Conservation (phyloP, 2,329 filamentous ascomycete genomes). For the Phoma sp. region DNA sequence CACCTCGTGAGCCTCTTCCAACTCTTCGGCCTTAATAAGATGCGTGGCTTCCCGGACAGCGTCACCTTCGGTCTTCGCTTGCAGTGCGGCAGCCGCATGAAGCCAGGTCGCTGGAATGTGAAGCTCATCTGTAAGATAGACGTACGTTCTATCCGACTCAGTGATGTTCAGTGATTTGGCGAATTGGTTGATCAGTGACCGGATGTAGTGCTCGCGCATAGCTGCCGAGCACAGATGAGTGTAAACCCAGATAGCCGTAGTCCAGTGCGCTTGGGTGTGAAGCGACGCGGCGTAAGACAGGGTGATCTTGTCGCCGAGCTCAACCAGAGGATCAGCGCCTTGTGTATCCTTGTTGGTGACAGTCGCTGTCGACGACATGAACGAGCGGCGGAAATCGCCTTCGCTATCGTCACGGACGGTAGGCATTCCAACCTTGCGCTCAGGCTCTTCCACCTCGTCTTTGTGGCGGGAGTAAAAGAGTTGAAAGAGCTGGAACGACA, state of each 20-base stretch:
- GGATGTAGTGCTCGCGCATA: slow-evolving; percentile 73
- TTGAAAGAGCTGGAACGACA: slow-evolving; percentile 85
- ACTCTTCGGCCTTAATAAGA: slow-evolving; percentile 77
- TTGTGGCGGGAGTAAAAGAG: slow-evolving; percentile 46
- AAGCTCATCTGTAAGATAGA: slow-evolving; percentile 66
- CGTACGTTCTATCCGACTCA: slow-evolving; percentile 63
- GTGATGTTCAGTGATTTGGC: slow-evolving; percentile 67
- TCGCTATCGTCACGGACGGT: slow-evolving; percentile 29
- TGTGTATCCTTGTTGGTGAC: slow-evolving; percentile 54
- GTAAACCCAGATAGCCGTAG: slow-evolving; percentile 72
- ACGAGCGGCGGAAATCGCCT: slow-evolving; percentile 25
- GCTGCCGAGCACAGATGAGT: slow-evolving; percentile 71
- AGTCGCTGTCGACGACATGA: slow-evolving; percentile 40
- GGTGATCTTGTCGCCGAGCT: slow-evolving; percentile 62
- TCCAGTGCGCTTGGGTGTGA: slow-evolving; percentile 45
- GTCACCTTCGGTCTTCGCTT: slow-evolving; percentile 74
- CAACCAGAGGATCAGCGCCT: slow-evolving; percentile 65
- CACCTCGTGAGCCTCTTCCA: slow-evolving; percentile 81
- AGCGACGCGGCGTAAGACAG: slow-evolving; percentile 46
- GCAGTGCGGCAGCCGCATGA: slow-evolving; percentile 84
- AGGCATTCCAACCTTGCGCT: slow-evolving; percentile 42
- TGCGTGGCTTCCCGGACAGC: slow-evolving; percentile 66
- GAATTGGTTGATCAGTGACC: slow-evolving; percentile 65
- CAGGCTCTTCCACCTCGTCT: slow-evolving; percentile 31
- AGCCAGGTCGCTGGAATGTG: slow-evolving; percentile 79